Conservation (phyloP, 2,329 filamentous ascomycete species). For the Fusarium armeniacum region DNA sequence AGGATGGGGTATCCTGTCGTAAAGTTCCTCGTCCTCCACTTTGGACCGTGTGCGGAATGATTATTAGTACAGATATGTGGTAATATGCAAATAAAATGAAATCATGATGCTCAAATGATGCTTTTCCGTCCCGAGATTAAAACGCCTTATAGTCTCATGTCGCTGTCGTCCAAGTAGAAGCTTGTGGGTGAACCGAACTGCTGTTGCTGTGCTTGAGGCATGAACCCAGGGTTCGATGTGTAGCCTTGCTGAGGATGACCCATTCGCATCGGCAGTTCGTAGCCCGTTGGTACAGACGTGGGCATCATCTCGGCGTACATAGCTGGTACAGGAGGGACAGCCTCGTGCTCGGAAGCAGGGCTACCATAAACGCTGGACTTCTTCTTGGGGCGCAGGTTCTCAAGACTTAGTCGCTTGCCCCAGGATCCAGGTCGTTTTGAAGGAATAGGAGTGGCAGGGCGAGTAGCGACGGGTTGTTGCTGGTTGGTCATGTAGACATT, state of each 20-base stretch:
- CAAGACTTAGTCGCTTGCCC: constrained; percentile 57
- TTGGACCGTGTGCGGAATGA: constrained; percentile 28
- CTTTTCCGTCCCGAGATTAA: constrained; percentile 39
- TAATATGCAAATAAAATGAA: constrained; percentile 29
- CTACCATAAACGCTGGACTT: constrained; percentile 53
- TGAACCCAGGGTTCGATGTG: constrained; percentile 48
- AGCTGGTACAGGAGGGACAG: constrained; percentile 49
- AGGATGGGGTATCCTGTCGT: constrained; percentile 47
- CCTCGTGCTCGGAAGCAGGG: constrained; percentile 48
- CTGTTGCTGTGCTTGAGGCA: constrained; percentile 48
- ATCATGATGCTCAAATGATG: constrained; percentile 41
- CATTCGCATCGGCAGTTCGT: constrained; percentile 51
- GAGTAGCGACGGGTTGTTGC: constrained; percentile 47
- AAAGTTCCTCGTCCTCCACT: constrained; percentile 45
- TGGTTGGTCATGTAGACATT: constrained; percentile 47
- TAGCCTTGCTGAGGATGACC: constrained; percentile 42
- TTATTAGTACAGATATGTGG: constrained; percentile 49
- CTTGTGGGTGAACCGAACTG: constrained; percentile 49
- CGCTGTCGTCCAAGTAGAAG: constrained; percentile 50
- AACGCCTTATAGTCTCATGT: constrained; percentile 49
- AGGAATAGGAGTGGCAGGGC: constrained; percentile 57
- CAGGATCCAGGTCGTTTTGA: constrained; percentile 58
- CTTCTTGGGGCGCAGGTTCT: constrained; percentile 56
- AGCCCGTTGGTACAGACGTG: constrained; percentile 49
- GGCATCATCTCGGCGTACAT: constrained; percentile 51